These are phyloP conservation scores for Catenaria anguillulae DNA, from an alignment of 371 early-diverging fungal genomes.

Conservation along the genomic window DNA sequence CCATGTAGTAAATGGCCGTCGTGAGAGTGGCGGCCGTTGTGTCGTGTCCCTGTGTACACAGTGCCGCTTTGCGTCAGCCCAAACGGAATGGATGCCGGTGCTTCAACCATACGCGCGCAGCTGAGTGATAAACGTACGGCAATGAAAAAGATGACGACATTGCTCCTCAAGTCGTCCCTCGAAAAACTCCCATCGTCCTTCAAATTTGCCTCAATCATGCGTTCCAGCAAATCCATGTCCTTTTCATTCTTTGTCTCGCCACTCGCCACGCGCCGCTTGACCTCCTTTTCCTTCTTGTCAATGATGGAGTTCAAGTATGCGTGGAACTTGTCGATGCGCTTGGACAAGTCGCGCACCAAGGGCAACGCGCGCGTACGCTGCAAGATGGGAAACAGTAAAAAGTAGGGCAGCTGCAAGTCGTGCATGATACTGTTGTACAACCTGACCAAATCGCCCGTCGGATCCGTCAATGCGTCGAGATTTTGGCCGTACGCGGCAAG, in stretches of 20 bases:
- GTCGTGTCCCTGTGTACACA: slow-evolving; percentile 3
- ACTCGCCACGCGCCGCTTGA: background rate
- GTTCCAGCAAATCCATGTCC: slow-evolving; percentile 1
- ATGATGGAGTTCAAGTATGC: background rate
- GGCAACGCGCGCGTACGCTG: background rate
- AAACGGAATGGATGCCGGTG: too few relatives aligned
- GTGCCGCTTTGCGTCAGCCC: background rate
- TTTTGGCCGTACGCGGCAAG: background rate
- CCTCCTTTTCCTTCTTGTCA: background rate
- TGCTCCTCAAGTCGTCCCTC: background rate
- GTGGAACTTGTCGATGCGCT: slow-evolving; percentile 4
- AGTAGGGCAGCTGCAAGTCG: background rate
- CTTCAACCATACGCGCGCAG: background rate
- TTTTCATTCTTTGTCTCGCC: background rate
- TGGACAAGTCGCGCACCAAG: background rate
- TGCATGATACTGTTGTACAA: slow-evolving; percentile 1
- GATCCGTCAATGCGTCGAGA: background rate
- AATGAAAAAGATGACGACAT: slow-evolving; percentile 4
- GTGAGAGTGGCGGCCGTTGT: background rate
- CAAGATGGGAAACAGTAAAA: background rate
- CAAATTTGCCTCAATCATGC: background rate
- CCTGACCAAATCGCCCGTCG: background rate
- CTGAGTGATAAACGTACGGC: background rate
- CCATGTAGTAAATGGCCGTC: slow-evolving; percentile 1
- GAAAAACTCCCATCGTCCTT: background rate